Conservation (phyloP, 805 yeast genomes). For the Yarrowia sp. region DNA sequence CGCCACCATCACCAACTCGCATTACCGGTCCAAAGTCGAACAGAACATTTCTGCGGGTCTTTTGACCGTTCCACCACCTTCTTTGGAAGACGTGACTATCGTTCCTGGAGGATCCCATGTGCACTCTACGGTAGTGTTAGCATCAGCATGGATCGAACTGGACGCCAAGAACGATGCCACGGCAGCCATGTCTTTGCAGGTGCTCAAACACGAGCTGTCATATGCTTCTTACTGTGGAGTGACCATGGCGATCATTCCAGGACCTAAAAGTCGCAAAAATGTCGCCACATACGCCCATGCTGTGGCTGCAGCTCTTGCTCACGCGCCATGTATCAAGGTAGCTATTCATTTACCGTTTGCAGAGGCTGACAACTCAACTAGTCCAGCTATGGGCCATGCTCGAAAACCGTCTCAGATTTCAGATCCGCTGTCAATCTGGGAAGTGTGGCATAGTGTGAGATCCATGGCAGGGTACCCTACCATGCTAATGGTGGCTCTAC, state of each 20-base stretch:
- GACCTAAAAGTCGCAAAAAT: slow-evolving; percentile 58
- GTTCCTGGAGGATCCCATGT: slow-evolving; percentile 45
- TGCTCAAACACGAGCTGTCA: slow-evolving; percentile 55
- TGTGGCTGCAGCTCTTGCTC: slow-evolving; percentile 40
- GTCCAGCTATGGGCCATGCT: slow-evolving; percentile 33
- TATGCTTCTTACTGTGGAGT: slow-evolving; percentile 62
- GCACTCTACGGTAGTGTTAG: slow-evolving; percentile 50
- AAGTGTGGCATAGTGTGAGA: slow-evolving; percentile 67
- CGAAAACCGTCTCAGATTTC: slow-evolving; percentile 31
- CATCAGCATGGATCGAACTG: slow-evolving; percentile 69
- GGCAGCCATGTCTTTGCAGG: slow-evolving; percentile 56
- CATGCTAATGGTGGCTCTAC: slow-evolving; percentile 68
- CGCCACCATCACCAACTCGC: slow-evolving; percentile 53
- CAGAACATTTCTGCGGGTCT: background rate
- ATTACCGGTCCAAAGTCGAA: slow-evolving; percentile 32
- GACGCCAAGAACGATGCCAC: slow-evolving; percentile 52
- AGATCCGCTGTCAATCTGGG: slow-evolving; percentile 62
- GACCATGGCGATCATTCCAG: slow-evolving; percentile 55
- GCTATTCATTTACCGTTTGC: slow-evolving; percentile 39
- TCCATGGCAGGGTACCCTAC: slow-evolving; percentile 53
- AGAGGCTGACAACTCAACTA: slow-evolving; percentile 42
- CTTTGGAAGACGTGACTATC: slow-evolving; percentile 45
- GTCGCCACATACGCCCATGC: slow-evolving; percentile 51
- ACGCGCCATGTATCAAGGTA: slow-evolving; percentile 36
- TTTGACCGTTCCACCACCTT: slow-evolving; percentile 44